phyloP scores from a whole-genome alignment of 73 alveolate species.

The Effrenium voratum region DNA sequence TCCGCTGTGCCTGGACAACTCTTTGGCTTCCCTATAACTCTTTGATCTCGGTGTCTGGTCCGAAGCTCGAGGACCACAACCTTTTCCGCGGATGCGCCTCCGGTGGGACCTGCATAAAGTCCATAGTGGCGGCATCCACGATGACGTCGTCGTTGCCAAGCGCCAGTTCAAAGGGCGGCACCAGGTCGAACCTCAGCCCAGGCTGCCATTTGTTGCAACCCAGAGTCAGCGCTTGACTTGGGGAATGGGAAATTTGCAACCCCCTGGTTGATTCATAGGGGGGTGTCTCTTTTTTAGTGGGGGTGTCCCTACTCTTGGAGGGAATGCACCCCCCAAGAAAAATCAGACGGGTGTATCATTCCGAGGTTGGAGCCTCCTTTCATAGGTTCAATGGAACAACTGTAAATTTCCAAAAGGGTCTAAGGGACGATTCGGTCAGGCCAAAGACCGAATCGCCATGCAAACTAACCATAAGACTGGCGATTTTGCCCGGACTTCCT shows the following conservation, averaged over 20 bases:
- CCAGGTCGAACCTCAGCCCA: slow-evolving; percentile 33
- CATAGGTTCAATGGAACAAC: too few species aligned
- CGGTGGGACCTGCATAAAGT: slow-evolving; percentile 41
- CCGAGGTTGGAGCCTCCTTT: too few species aligned
- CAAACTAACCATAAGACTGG: background rate
- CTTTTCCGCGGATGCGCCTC: background rate
- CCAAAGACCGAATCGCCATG: background rate
- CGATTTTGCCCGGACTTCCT: background rate
- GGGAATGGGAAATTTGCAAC: too few species aligned
- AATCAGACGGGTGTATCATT: background rate
- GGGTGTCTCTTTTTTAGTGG: background rate
- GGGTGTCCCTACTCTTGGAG: background rate
- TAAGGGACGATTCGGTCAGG: background rate
- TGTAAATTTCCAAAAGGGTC: background rate
- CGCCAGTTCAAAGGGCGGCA: slow-evolving; percentile 54
- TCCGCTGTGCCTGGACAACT: background rate
- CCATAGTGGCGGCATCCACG: slow-evolving; percentile 53
- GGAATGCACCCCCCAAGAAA: background rate
- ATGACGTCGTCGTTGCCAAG: slow-evolving; percentile 15
- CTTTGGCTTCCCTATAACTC: background rate
- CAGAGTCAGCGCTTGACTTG: too few species aligned
- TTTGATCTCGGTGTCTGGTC: background rate
- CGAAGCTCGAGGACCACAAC: background rate
- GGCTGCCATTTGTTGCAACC: background rate
- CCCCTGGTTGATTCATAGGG: too few species aligned